Conservation (phyloP, 164 flowering plant genomes). For the Houttuynia cordata region DNA sequence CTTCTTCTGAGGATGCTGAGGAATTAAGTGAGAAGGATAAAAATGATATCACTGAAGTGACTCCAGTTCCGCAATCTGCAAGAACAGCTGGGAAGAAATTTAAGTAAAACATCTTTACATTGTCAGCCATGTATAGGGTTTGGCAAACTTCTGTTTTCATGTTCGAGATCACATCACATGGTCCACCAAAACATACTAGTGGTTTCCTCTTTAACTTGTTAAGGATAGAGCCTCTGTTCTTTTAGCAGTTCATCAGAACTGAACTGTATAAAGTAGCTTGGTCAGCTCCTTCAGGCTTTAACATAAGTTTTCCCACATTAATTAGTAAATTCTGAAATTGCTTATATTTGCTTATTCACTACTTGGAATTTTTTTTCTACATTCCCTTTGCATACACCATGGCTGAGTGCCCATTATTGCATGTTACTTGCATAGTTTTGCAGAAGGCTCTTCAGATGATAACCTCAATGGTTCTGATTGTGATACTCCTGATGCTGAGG, state of each 20-base stretch:
- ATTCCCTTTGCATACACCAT: background rate
- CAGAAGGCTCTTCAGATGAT: constrained; percentile 48
- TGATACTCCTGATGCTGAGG: constrained; percentile 7
- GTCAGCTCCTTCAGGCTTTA: too few relatives aligned
- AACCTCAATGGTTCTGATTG: constrained; percentile 11
- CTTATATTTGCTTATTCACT: background rate
- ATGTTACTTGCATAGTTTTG: constrained; percentile 25
- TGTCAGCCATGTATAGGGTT: background rate
- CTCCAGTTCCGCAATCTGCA: constrained; percentile 65
- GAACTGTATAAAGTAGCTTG: too few relatives aligned
- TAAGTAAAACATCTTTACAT: constrained; percentile 40
- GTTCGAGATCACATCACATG: too few relatives aligned
- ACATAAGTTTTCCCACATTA: too few relatives aligned
- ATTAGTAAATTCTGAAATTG: too few relatives aligned
- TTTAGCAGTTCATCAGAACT: too few relatives aligned
- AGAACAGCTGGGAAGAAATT: constrained; percentile 64
- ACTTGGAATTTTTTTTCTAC: background rate
- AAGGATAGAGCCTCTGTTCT: too few relatives aligned
- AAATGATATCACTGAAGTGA: constrained; percentile 23
- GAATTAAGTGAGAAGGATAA: constrained; percentile 9
- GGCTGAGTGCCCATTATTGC: background rate
- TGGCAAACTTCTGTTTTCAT: too few relatives aligned
- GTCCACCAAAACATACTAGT: too few relatives aligned
- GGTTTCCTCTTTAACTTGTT: too few relatives aligned
- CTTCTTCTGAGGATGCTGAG: constrained; percentile 27